These are phyloP conservation scores for Globisporangium abappressorium DNA, from an alignment of 352 stramenopile genomes.

Conservation along the genomic window DNA sequence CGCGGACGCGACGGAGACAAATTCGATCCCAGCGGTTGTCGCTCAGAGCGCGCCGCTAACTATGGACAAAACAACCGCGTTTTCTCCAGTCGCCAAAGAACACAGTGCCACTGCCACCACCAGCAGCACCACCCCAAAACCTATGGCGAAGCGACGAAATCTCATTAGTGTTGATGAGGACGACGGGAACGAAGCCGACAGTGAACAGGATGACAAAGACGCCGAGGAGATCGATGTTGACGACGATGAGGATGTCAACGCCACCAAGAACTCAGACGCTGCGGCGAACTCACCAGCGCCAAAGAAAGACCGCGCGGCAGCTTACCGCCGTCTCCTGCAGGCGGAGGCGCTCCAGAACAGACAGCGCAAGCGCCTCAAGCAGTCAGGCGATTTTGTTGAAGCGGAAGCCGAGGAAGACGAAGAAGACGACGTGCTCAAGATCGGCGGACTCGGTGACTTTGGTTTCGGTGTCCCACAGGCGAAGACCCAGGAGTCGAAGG, in stretches of 20 bases:
- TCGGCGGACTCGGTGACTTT: conserved; percentile 78
- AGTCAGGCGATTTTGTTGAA: conserved; percentile 63
- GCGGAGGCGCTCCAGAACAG: conserved; percentile 52
- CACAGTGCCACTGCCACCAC: not conserved
- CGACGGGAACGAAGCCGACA: conserved; percentile 61
- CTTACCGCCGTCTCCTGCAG: conserved; percentile 60
- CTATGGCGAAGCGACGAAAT: conserved; percentile 34
- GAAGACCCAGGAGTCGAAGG: conserved; percentile 67
- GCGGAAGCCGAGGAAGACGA: conserved; percentile 85
- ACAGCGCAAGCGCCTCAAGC: conserved; percentile 59
- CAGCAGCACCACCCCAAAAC: not conserved
- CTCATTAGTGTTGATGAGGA: conserved; percentile 34
- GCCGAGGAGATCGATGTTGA: conserved; percentile 29
- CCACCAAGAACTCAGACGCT: conserved; percentile 3
- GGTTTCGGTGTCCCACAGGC: conserved; percentile 77
- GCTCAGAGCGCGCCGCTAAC: not conserved
- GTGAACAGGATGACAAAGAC: conserved; percentile 42
- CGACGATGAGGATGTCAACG: conserved; percentile 15
- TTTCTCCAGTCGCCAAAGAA: not conserved
- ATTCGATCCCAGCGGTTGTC: not conserved
- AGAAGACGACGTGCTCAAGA: conserved; percentile 81
- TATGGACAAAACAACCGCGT: not conserved
- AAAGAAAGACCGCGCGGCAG: conserved; percentile 65
- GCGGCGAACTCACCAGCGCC: not conserved
- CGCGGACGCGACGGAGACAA: not conserved